Evolutionary conservation across 1,284 basidiomycete genomes (phyloP), one percentile per base, ranked within the genome.

Genomic region (Malassezia vespertilionis): DNA sequence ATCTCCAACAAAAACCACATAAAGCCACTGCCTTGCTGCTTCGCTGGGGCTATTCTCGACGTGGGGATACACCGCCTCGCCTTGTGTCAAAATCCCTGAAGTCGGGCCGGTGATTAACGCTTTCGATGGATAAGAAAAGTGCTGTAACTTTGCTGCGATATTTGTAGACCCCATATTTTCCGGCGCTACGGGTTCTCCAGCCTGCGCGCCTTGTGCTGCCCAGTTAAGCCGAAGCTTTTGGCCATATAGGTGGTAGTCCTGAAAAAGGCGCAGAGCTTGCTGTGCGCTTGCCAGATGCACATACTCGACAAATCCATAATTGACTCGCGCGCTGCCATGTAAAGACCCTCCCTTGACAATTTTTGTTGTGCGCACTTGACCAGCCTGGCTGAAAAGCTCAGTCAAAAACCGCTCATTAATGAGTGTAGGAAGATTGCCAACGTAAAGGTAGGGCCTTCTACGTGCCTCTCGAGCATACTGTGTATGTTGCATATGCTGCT

Each of bases 221-320:
- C 71, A 72, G 44, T 65, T 60, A 39, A 69, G 63, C n/a, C 57
- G 54, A 49, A 71, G 63, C 31, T 65, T 60, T 31, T 86, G 88
- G 73, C 96, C 90, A 64, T 93, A 95, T 67, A 96, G 91, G 76
- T 91, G 90, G 71, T 90, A 83, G 36, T 90, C 91, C 71, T 96
- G 93, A 65, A 97, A 80, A 41, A 90, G 93, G 74, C 88, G 43
- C 49, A 64, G 46, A 39, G 60, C 60, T 18, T 50, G 49, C 27
- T 63, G 57, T 2, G 63, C 61, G 22, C 60, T 61, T 23, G 56
- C 50, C 28, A 58, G 53, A 32, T 44, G 56, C 2, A 56, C 54
- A 8, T 54, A 56, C 27, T 58, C 57, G 15, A 93, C 90, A 74
- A 91, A 96, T 60, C 91, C 91, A 70, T 96, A 97, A 77, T 83